Evolutionary conservation across 805 yeast species (phyloP), one percentile per base, ranked within the genome.

Genomic region (Starmerella stigmatis): DNA sequence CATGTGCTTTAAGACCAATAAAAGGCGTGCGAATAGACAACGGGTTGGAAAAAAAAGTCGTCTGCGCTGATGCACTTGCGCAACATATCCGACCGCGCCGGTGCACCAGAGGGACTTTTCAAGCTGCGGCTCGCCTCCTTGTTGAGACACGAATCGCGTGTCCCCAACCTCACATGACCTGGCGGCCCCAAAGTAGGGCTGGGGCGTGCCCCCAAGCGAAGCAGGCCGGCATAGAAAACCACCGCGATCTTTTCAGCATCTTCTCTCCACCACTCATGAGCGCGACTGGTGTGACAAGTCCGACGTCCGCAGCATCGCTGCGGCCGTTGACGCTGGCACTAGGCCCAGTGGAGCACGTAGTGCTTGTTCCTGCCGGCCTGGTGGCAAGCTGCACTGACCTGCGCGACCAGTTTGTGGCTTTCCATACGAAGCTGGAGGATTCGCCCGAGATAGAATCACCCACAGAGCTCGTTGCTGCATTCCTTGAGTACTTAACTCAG

Each of bases 321-420:
- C 77, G 97, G 69, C 95, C 97, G 28, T 73, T 92, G 61, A 79
- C 79, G 44, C 72, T 92, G 57, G 67, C 79, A 48, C 94, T 86
- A 60, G 96, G 96, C 47, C 68, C 83, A 16, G 76, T 89, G 47
- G 97, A 89, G 69, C 86, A 86, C 64, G 81, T 89, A 17, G 69
- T 89, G 44, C 72, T 88, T 58, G 86, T 92, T 45, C 95, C 97
- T 41, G 78, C 92, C 31, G 75, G 78, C 46, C 72, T 79, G 44
- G 81, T 83, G 60, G 76, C 86, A 58, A 75, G 79, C 58, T 84
- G 84, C 61, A 80, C 89, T 48, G 95, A 88, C 66, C 73, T 92
- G 57, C 82, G 84, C 58, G 88, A 86, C 54, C 94, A 81, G 65
- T 92, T 89, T 64, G 69, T 68, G 25, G 49, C 45, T 9, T 17